Conservation (phyloP, 2,329 filamentous ascomycete species). For the Aspergillus tubingensis region DNA sequence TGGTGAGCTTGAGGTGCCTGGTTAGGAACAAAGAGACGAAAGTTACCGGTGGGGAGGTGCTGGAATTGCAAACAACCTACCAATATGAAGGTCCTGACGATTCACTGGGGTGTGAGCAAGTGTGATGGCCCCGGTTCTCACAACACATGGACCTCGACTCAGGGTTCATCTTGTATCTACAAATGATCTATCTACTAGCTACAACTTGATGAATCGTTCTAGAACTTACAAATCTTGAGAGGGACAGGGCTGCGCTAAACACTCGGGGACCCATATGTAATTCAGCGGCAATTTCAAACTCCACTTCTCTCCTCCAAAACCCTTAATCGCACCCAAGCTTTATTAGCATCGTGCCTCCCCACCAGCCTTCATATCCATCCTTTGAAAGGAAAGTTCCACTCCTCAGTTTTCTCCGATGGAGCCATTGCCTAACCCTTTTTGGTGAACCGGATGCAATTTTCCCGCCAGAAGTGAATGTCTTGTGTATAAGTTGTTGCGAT, state of each 20-base stretch:
- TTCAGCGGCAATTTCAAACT: background rate
- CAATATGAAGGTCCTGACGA: too few species aligned
- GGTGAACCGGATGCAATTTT: background rate
- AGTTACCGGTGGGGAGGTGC: background rate
- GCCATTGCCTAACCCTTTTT: background rate
- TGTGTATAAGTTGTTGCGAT: background rate
- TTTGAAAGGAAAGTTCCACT: background rate
- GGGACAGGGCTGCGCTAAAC: background rate
- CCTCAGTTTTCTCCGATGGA: background rate
- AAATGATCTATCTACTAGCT: too few species aligned
- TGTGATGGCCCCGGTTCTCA: too few species aligned
- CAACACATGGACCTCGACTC: background rate
- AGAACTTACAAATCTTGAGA: background rate
- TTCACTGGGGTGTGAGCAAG: too few species aligned
- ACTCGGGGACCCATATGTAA: background rate
- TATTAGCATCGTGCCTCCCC: background rate
- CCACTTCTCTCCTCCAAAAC: background rate
- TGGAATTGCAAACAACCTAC: too few species aligned
- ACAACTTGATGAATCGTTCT: background rate
- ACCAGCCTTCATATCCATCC: background rate
- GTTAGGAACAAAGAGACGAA: background rate
- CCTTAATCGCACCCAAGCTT: background rate
- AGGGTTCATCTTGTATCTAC: too few species aligned
- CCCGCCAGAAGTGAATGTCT: background rate
- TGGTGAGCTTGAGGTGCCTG: background rate